A percentile compares a stretch with the other conserved stretches of the same genome.
phyloP scores from a whole-genome alignment of 352 stramenopile species.

The Pythium sp. region DNA sequence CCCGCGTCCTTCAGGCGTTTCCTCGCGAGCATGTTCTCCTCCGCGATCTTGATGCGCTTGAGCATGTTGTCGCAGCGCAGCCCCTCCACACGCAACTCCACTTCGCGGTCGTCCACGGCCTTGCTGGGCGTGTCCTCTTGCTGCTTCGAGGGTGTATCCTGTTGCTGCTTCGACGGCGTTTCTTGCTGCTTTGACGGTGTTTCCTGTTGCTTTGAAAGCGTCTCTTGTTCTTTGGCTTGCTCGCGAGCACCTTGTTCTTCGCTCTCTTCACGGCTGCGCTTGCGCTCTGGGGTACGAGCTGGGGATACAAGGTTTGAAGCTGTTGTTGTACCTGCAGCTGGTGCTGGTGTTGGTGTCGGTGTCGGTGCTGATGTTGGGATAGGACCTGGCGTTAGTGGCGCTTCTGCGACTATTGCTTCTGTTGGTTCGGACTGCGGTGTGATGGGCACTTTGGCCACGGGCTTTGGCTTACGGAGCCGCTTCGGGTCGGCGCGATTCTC shows the following conservation, averaged over 20 bases:
- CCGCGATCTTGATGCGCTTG: constrained; percentile 19
- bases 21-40: constrained; percentile 28
- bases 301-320: not conserved
- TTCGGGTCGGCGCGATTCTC: constrained; percentile 14
- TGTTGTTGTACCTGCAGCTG: not conserved
- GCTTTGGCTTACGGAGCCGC: not conserved
- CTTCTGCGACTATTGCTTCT: not conserved
- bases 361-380: not conserved
- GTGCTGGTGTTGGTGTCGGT: not conserved
- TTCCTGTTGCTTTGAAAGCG: not conserved
- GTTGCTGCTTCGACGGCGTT: not conserved
- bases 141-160: not conserved
- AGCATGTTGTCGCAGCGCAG: constrained; percentile 16
- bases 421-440: not conserved
- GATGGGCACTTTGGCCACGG: not conserved
- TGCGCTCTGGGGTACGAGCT: not conserved
- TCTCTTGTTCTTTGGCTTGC: not conserved
- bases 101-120: constrained; percentile 8
- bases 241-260: not conserved
- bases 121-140: not conserved
- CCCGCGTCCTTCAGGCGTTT: constrained; percentile 42
- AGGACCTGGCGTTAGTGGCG: not conserved
- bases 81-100: constrained; percentile 14
- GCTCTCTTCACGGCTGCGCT: not conserved
- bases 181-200: not conserved